Conservation (phyloP, 306 rosid species). For the Acacia melanoxylon region DNA sequence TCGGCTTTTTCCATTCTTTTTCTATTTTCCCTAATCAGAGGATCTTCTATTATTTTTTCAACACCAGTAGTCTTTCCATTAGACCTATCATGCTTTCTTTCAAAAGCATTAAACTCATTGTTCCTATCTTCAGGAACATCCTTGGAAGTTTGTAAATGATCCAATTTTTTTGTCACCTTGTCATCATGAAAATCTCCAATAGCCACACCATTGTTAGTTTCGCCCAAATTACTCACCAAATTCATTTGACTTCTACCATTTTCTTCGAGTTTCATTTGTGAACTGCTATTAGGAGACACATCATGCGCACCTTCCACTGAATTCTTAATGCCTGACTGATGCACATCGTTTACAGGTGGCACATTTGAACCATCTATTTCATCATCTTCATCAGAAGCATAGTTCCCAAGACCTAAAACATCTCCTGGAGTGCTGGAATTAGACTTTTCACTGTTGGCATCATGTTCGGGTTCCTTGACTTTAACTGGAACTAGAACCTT, state of each 20-base stretch:
- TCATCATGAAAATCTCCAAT: conserved; percentile 40
- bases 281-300: conserved; percentile 44
- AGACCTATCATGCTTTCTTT: conserved; percentile 42
- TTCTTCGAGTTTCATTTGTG: conserved; percentile 39
- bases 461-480: conserved; percentile 57
- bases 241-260: conserved; percentile 34
- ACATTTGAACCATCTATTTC: conserved; percentile 57
- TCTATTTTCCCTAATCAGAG: conserved; percentile 48
- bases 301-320: conserved; percentile 33
- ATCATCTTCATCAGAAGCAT: conserved; percentile 81
- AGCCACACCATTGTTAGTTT: conserved; percentile 43
- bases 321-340: conserved; percentile 40
- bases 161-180: conserved; percentile 38
- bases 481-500: conserved; percentile 65
- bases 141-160: conserved; percentile 44
- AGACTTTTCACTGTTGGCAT: conserved; percentile 55
- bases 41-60: conserved; percentile 43
- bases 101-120: conserved; percentile 39
- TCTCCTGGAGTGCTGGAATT: conserved; percentile 73
- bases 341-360: conserved; percentile 43
- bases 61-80: conserved; percentile 40
- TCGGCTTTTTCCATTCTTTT: conserved; percentile 52
- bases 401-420: conserved; percentile 92
- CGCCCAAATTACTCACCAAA: conserved; percentile 37
- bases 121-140: conserved; percentile 42